Evolutionary conservation across 169 alveolate genomes (phyloP).

Genomic region (Eimeria falciformis): DNA sequence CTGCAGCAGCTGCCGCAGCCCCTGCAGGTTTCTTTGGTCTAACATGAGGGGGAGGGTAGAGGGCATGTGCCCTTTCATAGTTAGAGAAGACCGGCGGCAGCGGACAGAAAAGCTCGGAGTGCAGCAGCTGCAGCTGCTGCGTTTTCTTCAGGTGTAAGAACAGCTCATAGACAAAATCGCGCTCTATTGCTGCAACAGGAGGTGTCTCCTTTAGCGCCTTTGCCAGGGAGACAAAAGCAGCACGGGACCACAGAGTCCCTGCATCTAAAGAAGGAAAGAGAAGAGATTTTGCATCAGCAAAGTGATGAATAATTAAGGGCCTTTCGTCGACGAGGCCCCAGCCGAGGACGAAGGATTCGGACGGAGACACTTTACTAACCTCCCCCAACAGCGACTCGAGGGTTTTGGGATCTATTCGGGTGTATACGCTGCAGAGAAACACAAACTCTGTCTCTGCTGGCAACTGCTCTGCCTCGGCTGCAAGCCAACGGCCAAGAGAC

Average conservation of each 20-base stretch:
- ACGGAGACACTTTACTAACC: background rate
- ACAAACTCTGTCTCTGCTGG: slow-evolving; percentile 8
- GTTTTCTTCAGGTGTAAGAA: slow-evolving; percentile 19
- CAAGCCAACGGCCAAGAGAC: slow-evolving; percentile 38
- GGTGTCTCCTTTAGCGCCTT: background rate
- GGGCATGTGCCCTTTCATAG: slow-evolving; percentile 19
- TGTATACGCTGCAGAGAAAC: slow-evolving; percentile 54
- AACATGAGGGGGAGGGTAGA: slow-evolving; percentile 48
- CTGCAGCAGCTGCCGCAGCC: background rate
- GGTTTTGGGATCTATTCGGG: slow-evolving; percentile 9
- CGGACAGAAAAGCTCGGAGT: slow-evolving; percentile 62
- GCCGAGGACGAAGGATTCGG: background rate
- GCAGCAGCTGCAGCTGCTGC: slow-evolving; percentile 34
- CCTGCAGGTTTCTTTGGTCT: background rate
- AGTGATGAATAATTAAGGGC: slow-evolving; percentile 40
- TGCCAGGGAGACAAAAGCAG: background rate
- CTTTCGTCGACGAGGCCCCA: slow-evolving; percentile 7
- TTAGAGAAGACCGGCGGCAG: background rate
- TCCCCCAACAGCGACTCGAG: slow-evolving; percentile 24
- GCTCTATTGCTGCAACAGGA: slow-evolving; percentile 6
- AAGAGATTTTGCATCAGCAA: slow-evolving; percentile 12
- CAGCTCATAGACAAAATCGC: slow-evolving; percentile 61
- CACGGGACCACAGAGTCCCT: slow-evolving; percentile 23
- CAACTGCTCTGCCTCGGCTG: slow-evolving; percentile 27
- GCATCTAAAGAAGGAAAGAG: slow-evolving; percentile 56